Conservation (phyloP, 306 rosid genomes). For the Cicer pinnatifidum region DNA sequence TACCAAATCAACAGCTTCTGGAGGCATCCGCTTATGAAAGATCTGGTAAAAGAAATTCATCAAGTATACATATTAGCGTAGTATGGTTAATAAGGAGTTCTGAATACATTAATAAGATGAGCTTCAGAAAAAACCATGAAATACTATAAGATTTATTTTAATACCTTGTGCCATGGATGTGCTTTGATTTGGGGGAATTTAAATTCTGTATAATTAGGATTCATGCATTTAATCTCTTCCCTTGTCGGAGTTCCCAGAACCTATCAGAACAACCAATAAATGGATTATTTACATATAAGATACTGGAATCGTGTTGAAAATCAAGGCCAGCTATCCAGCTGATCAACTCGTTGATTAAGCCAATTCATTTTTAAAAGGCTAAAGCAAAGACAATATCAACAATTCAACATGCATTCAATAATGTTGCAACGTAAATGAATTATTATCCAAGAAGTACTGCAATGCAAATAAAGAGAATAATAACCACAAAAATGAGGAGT, state of each 20-base stretch:
- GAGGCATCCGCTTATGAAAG: constrained; percentile 97
- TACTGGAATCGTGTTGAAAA: not conserved
- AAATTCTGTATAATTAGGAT: constrained; percentile 96
- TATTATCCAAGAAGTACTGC: not conserved
- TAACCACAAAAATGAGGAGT: constrained; percentile 13
- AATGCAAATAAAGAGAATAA: constrained; percentile 21
- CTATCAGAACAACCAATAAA: constrained; percentile 53
- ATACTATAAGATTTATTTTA: constrained; percentile 2
- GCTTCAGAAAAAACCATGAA: constrained; percentile 2
- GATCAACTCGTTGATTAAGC: constrained; percentile 34
- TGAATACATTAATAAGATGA: constrained; percentile 16
- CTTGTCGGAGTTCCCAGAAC: constrained; percentile 97
- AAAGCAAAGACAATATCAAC: constrained; percentile 15
- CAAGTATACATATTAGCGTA: constrained; percentile 12
- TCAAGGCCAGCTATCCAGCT: constrained; percentile 5
- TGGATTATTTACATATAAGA: constrained; percentile 29
- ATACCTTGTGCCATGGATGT: constrained; percentile 99
- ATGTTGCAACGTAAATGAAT: not conserved
- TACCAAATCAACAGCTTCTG: constrained; percentile 97
- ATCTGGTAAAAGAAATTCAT: constrained; percentile 54
- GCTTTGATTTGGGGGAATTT: constrained; percentile 98
- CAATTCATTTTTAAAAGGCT: constrained; percentile 19
- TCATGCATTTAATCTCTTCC: constrained; percentile 99
- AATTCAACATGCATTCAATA: constrained; percentile 7
- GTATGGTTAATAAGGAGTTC: constrained; percentile 24